Evolutionary conservation across 495 filamentous ascomycete genomes (phyloP).

Genomic region (Xylaria grammica): DNA sequence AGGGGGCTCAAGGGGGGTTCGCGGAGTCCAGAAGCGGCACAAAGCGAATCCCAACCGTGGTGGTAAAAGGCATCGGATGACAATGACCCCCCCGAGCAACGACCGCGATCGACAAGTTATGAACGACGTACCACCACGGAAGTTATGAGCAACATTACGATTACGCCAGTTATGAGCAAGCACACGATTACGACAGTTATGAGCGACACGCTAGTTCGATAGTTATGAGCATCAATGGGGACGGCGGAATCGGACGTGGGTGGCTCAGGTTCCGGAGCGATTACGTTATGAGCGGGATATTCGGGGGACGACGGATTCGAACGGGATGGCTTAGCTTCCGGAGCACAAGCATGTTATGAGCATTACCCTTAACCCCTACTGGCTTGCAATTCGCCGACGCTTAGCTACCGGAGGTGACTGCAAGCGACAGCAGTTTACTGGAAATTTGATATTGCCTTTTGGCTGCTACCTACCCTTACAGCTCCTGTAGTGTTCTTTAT

Average conservation of each 20-base stretch:
- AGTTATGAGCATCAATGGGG: conserved; percentile 18
- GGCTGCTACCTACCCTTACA: not conserved
- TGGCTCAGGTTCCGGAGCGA: conserved; percentile 11
- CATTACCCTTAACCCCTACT: not conserved
- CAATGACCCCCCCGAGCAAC: not conserved
- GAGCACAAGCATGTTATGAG: conserved; percentile 5
- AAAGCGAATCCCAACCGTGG: conserved; percentile 6
- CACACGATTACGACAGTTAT: conserved; percentile 7
- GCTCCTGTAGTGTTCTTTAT: not conserved
- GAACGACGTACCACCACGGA: conserved; percentile 3
- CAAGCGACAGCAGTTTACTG: conserved; percentile 6
- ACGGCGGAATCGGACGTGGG: conserved; percentile 4
- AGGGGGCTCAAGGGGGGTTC: conserved; percentile 5
- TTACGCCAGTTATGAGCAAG: conserved; percentile 25
- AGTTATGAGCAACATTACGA: conserved; percentile 18
- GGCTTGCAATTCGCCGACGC: not conserved
- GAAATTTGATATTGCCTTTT: not conserved
- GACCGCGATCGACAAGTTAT: conserved; percentile 17
- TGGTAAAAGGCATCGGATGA: conserved; percentile 11
- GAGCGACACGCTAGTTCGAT: not conserved
- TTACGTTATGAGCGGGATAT: conserved; percentile 16
- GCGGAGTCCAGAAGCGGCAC: conserved; percentile 17
- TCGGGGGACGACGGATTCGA: conserved; percentile 4
- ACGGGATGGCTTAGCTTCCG: conserved; percentile 11
- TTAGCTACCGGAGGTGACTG: conserved; percentile 5